Percentiles rank a stretch among this genome's conserved stretches.
phyloP scores from a whole-genome alignment of 352 stramenopile genomes.

The Thraustochytrium sp. region DNA sequence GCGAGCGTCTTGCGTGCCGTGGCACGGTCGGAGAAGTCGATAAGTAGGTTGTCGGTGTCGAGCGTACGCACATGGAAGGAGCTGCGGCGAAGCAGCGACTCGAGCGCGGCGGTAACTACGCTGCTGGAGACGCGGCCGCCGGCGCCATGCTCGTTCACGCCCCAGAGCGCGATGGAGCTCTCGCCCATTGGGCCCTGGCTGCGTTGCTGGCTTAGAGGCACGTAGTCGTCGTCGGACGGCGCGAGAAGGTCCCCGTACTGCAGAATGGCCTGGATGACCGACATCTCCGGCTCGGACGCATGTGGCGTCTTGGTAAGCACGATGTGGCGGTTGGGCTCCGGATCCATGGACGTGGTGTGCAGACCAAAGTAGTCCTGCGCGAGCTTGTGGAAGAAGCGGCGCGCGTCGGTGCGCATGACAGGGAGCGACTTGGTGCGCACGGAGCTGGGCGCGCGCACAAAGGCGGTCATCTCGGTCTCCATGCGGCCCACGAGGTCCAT shows the following conservation, averaged over 20 bases:
- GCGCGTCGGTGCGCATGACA: not conserved
- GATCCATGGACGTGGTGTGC: conserved; percentile 21
- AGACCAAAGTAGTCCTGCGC: conserved; percentile 23
- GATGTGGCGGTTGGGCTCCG: conserved; percentile 5
- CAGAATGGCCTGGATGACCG: not conserved
- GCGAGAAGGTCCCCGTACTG: not conserved
- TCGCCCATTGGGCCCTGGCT: not conserved
- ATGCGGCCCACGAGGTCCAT: conserved; percentile 19
- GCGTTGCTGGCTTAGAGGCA: not conserved
- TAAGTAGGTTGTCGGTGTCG: not conserved
- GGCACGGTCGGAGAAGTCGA: conserved; percentile 14
- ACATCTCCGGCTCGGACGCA: not conserved
- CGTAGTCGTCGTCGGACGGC: not conserved
- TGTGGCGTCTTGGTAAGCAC: not conserved
- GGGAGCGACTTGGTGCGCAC: conserved; percentile 6
- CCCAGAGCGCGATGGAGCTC: not conserved
- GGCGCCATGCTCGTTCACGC: not conserved
- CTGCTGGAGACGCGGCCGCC: not conserved
- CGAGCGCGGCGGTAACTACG: not conserved
- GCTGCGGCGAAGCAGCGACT: not conserved
- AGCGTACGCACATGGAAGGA: not conserved
- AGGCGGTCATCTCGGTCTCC: not conserved
- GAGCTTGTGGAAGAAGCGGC: not conserved
- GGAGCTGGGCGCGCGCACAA: not conserved
- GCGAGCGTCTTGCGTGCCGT: not conserved